Percentiles rank a stretch among this genome's conserved stretches.
Conservation (phyloP, 2,329 filamentous ascomycete species). For the Aspergillus viridinutans region DNA sequence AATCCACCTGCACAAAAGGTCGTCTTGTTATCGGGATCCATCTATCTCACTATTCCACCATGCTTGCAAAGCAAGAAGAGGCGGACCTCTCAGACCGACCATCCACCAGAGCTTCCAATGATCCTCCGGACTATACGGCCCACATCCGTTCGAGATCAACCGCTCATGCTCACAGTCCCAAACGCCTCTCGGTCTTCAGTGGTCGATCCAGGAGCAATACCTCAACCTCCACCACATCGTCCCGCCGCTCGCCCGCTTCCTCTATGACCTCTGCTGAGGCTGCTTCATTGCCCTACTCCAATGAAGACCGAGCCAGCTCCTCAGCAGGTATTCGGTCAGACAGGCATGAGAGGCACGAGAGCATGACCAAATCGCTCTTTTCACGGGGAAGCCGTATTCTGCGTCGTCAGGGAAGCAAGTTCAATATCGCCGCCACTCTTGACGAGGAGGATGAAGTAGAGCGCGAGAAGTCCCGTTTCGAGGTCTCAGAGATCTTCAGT, state of each 20-base stretch:
- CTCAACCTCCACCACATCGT: conserved; percentile 49
- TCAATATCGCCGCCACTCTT: conserved; percentile 39
- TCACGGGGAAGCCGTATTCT: conserved; percentile 45
- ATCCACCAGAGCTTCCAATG: conserved; percentile 28
- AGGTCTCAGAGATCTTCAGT: conserved; percentile 30
- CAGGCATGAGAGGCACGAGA: conserved; percentile 34
- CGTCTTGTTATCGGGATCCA: background rate
- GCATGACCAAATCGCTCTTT: conserved; percentile 38
- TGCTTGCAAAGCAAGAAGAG: conserved; percentile 10
- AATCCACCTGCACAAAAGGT: background rate
- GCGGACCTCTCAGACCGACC: conserved; percentile 21
- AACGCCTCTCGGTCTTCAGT: conserved; percentile 38
- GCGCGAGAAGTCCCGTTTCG: conserved; percentile 28
- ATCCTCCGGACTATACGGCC: conserved; percentile 29
- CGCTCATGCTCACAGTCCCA: conserved; percentile 34
- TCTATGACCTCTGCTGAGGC: conserved; percentile 37
- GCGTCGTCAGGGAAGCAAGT: conserved; percentile 45
- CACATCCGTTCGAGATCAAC: conserved; percentile 35
- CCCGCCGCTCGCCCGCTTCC: conserved; percentile 43
- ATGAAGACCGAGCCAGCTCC: conserved; percentile 30
- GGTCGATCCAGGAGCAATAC: conserved; percentile 42
- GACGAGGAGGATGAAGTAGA: conserved; percentile 39
- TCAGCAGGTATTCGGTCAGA: conserved; percentile 26
- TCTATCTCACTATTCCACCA: conserved; percentile 9
- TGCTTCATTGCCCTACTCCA: conserved; percentile 24